phyloP scores from a whole-genome alignment of 345 rosid genomes.

The Draba incana region DNA sequence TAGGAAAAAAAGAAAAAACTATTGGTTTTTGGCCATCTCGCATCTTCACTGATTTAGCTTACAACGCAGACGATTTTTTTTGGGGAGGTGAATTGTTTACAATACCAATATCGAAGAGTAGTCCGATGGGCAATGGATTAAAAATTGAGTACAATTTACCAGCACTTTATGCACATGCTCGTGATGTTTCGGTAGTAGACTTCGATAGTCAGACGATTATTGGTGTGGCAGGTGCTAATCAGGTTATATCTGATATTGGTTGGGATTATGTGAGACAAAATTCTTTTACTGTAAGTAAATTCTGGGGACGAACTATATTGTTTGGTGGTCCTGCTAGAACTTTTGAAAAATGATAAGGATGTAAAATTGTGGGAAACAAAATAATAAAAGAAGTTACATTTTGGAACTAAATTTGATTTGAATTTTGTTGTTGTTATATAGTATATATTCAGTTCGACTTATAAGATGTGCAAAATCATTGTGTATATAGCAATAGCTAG shows the following conservation, averaged over 20 bases:
- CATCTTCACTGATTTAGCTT: conserved; percentile 11
- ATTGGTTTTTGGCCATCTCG: conserved; percentile 17
- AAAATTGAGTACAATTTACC: not conserved
- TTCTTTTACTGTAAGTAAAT: not conserved
- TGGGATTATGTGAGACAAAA: conserved; percentile 26
- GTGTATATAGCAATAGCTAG: too few species aligned
- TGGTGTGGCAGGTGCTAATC: not conserved
- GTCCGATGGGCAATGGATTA: conserved; percentile 26
- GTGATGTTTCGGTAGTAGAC: conserved; percentile 1
- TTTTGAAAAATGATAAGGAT: conserved; percentile 2
- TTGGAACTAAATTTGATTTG: too few species aligned
- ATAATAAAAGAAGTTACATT: too few species aligned
- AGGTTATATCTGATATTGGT: conserved; percentile 17
- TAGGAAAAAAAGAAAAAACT: not conserved
- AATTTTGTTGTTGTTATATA: too few species aligned
- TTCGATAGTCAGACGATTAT: not conserved
- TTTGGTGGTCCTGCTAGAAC: conserved; percentile 8
- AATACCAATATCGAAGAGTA: not conserved
- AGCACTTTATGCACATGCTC: conserved; percentile 18
- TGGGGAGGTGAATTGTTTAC: conserved; percentile 17
- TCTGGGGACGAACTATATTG: conserved; percentile 22
- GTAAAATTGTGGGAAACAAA: too few species aligned
- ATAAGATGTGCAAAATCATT: too few species aligned
- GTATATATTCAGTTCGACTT: too few species aligned
- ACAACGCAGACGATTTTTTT: conserved; percentile 7